phyloP scores from a whole-genome alignment of 139 green algal species.

The Tetraselmis chui region DNA sequence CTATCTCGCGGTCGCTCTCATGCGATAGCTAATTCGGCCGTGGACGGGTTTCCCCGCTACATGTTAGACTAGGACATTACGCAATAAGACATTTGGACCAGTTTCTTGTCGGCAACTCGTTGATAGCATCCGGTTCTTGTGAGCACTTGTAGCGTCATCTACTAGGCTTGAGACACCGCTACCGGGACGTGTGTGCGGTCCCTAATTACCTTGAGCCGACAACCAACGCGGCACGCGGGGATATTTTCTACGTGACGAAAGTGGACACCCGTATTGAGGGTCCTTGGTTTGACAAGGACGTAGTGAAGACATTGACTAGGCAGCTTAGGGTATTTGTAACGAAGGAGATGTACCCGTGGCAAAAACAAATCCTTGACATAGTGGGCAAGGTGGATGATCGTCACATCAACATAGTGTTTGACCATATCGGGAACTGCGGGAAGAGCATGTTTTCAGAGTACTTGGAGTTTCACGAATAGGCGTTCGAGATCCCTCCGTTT shows the following conservation, averaged over 20 bases:
- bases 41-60: too few relatives aligned
- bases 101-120: too few relatives aligned
- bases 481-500: not conserved
- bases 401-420: not conserved
- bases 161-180: too few relatives aligned
- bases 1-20: too few relatives aligned
- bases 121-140: too few relatives aligned
- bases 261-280: not conserved
- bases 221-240: not conserved
- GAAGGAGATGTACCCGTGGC: not conserved
- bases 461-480: not conserved
- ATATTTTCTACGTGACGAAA: not conserved
- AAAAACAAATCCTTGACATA: not conserved
- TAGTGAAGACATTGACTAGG: not conserved
- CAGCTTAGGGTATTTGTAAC: not conserved
- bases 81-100: too few relatives aligned
- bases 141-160: too few relatives aligned
- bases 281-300: not conserved
- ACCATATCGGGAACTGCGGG: not conserved
- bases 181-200: too few relatives aligned
- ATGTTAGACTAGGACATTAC: too few relatives aligned
- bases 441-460: not conserved
- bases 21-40: too few relatives aligned
- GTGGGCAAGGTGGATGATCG: not conserved
- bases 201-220: not conserved